Base-by-base conservation (phyloP, 2,329 filamentous ascomycete genomes). In the Fusarium sp. region DNA sequence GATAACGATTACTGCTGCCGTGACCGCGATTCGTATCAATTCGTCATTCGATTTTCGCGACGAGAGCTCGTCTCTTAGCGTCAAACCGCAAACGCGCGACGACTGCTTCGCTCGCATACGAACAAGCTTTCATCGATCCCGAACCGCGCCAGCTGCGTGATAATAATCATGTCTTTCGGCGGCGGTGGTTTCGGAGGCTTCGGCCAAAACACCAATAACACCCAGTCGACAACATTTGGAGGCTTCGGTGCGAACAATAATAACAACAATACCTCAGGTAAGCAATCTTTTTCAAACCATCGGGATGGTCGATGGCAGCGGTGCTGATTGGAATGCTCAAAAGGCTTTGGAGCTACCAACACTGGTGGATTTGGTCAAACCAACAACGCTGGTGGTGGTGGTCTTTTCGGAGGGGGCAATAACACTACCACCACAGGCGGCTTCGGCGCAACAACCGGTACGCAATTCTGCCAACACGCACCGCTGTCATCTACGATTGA, bases 81-180 rank as follows among this genome's bases (percentile, higher is more conserved):
- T 63, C 58, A 59, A 52, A 70, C 72, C 55, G 62, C 62, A 65
- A 58, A 66, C 70, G 63, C 72, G 71, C 65, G 69, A 72, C 67
- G 53, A 62, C 66, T 42, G 52, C 57, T 59, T 58, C 46, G 53
- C 70, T 63, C 63, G 57, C 53, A 53, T 59, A 61, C 61, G 59
- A 71, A 60, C 49, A 29, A 57, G 54, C 63, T 63, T 64, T 56
- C 24, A 62, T 55, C 67, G 38, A 63, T 59, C 66, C 65, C 71
- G 60, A 71, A 59, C 61, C 65, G 63, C 71, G 64, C 71, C 59
- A 68, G 71, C 52, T 53, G 64, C 52, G 46, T 63, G 55, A 71
- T 57, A 47, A 66, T 58, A 77, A 83, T 70, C 76, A 89, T 89
- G 87, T 87, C 87, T 76, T 87, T 88, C 74, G 83, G 84, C 74